These are phyloP conservation scores for Suillus cothurnatus DNA, from an alignment of 768 basidiomycete genomes.

Conservation along the genomic window DNA sequence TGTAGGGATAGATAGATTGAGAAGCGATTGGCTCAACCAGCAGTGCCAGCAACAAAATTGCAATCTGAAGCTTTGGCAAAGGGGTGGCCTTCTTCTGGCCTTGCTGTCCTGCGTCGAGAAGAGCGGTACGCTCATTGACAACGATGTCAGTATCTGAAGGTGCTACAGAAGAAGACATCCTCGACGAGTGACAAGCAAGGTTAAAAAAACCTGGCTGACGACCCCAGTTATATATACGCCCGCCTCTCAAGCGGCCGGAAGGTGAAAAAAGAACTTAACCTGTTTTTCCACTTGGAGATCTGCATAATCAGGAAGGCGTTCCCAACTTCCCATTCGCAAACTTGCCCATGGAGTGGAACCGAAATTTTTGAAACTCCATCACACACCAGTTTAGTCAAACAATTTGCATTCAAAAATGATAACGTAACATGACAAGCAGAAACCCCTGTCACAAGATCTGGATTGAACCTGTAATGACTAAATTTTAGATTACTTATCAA, in stretches of 20 bases:
- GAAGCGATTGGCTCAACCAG: slow-evolving; percentile 51
- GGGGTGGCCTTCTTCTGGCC: slow-evolving; percentile 37
- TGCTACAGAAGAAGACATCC: slow-evolving; percentile 9
- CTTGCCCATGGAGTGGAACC: neutral
- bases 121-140: slow-evolving; percentile 26
- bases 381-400: neutral
- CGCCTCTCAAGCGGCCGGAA: neutral
- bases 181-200: neutral
- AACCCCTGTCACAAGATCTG: neutral
- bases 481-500: slow-evolving; percentile 1
- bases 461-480: neutral
- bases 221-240: neutral
- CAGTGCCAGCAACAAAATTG: slow-evolving; percentile 43
- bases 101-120: slow-evolving; percentile 12
- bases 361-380: neutral
- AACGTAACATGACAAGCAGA: neutral
- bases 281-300: neutral
- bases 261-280: neutral
- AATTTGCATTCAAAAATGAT: neutral
- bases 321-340: neutral
- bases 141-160: slow-evolving; percentile 15
- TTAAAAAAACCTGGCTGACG: neutral
- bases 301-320: neutral
- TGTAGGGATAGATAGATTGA: slow-evolving; percentile 51
- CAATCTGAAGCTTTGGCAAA: slow-evolving; percentile 47